Conservation (phyloP, 306 rosid species). For the Astragalus glycyphyllos region DNA sequence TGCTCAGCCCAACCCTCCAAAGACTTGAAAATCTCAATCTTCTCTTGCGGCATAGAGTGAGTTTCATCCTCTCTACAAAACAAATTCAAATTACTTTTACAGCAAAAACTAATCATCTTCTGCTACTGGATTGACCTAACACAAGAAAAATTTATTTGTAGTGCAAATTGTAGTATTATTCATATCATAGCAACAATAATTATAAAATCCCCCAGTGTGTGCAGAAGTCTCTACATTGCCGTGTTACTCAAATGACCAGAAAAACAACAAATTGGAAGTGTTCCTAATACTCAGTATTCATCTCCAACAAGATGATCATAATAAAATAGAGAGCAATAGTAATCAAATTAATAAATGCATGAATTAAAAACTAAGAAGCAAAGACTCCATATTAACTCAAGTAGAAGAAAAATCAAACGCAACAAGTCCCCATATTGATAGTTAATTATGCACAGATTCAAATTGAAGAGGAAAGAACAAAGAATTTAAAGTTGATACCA, state of each 20-base stretch:
- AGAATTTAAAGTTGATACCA: neutral
- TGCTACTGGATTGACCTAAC: neutral
- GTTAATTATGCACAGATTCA: neutral
- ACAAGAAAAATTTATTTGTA: neutral
- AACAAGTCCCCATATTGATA: neutral
- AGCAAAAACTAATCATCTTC: slow-evolving; percentile 2
- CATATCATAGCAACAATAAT: slow-evolving; percentile 8
- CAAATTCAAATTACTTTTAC: slow-evolving; percentile 27
- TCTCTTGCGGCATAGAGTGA: slow-evolving; percentile 87
- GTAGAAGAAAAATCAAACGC: neutral
- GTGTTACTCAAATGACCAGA: slow-evolving; percentile 1
- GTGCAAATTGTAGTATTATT: neutral
- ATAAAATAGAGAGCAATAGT: neutral
- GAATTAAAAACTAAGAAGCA: neutral
- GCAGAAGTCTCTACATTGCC: neutral
- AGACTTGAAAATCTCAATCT: slow-evolving; percentile 87
- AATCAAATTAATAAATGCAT: slow-evolving; percentile 18
- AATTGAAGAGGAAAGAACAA: neutral
- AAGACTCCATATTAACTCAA: slow-evolving; percentile 30
- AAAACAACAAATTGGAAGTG: slow-evolving; percentile 15
- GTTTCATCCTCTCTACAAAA: slow-evolving; percentile 75
- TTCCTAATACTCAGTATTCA: neutral
- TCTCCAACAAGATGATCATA: slow-evolving; percentile 29
- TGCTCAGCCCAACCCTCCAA: slow-evolving; percentile 86
- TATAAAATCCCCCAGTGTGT: neutral